Evolutionary conservation across 305 asterid genomes (phyloP), one percentile per base, ranked within the genome.

Genomic region (Nicotiana rustica): DNA sequence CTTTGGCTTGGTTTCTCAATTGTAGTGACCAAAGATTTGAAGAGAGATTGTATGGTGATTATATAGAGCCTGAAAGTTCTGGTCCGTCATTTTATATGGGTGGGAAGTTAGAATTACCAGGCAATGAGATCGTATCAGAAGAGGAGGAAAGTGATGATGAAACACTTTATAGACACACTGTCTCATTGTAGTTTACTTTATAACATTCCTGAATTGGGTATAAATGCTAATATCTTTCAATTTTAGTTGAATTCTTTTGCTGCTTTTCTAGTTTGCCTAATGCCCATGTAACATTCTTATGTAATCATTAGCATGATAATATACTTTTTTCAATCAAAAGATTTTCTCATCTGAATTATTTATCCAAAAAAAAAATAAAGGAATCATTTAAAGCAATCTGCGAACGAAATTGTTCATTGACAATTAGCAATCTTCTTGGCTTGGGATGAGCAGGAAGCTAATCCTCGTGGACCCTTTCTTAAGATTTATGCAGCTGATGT

Each of bases 131-230:
- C 33, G 87, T 90, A 61, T 89, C 94, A 15, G 97, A 91, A 76
- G 97, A 86, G 84, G 98, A 94, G 83, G 97, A 94, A 83, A 95
- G 96, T 71, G 99, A 94, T 44, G 97, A 93, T 82, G 98, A 93
- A 85, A 82, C 90, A 82, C 94, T 95, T 78, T 92, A 93, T 41
- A 91, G 92, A 90, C 95, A 92, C 13, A 94, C 97, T 0, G 96
- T 94, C 79, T 91, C 99, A 36, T 82, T 95, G 85, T 91, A 92
- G 90, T 65, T 25, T 29, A 65, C 70, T 29, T 65, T 65, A n/a
- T 65, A 65, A 65, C 70, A 12, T 62, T 62, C 35, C 10, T 12
- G 4, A 29, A 4, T 65, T 29, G n/a, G 70, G 70, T 65, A 65
- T 65, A 13, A 65, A 65, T 65, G 70, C 70, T 29, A 65, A 65